phyloP scores from a whole-genome alignment of 2,329 filamentous ascomycete genomes.

The Microascus cirrosus region DNA sequence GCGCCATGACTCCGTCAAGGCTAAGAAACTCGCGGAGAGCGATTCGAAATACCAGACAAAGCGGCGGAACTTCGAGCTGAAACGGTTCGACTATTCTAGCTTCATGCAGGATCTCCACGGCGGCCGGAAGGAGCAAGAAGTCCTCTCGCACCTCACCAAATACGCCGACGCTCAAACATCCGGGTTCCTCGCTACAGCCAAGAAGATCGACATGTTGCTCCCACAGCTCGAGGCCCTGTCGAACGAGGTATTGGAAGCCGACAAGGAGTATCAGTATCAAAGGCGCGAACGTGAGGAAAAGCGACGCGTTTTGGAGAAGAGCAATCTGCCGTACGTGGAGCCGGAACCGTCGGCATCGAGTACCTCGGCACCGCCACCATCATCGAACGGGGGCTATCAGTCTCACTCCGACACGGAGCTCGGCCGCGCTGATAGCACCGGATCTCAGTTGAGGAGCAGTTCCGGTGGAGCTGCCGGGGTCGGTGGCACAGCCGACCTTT shows the following conservation, averaged over 20 bases:
- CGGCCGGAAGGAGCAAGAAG: conserved; percentile 95
- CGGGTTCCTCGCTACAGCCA: conserved; percentile 70
- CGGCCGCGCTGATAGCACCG: conserved; percentile 61
- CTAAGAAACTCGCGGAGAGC: conserved; percentile 91
- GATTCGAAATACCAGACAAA: conserved; percentile 95
- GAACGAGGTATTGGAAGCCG: conserved; percentile 79
- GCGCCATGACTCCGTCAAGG: conserved; percentile 87
- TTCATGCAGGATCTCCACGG: conserved; percentile 99
- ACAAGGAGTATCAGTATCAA: conserved; percentile 95
- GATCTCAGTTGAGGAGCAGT: conserved; percentile 43
- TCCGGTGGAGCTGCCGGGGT: conserved; percentile 37
- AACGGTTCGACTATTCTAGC: conserved; percentile 95
- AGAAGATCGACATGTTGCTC: conserved; percentile 75
- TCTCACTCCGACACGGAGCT: conserved; percentile 57
- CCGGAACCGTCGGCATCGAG: conserved; percentile 45
- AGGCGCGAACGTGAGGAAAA: conserved; percentile 94
- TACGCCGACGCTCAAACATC: conserved; percentile 86
- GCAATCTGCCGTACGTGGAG: conserved; percentile 61
- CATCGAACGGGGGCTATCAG: conserved; percentile 27
- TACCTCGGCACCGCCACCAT: conserved; percentile 18
- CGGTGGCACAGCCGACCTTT: conserved; percentile 28
- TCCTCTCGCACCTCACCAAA: conserved; percentile 85
- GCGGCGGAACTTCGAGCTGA: conserved; percentile 88
- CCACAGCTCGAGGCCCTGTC: conserved; percentile 85
- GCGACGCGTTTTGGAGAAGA: conserved; percentile 79